These are phyloP conservation scores for Typha latifolia DNA, from an alignment of 176 grass and related monocot species.

Conservation along the genomic window DNA sequence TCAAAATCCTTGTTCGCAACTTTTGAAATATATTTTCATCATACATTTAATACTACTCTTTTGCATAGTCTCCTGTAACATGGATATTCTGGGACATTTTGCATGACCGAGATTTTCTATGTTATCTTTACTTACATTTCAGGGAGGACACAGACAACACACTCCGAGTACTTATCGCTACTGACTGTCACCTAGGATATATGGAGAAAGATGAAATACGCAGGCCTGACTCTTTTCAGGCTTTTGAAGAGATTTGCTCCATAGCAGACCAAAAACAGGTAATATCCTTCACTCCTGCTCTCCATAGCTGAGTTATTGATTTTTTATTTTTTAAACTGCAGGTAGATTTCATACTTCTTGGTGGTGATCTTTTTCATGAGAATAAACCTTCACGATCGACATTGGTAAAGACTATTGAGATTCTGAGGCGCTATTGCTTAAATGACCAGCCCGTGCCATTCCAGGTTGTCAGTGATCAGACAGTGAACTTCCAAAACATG, in stretches of 20 bases:
- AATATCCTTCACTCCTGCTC: background rate
- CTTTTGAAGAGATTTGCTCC: conserved; percentile 82
- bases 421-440: conserved; percentile 45
- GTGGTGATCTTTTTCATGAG: conserved; percentile 78
- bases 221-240: conserved; percentile 55
- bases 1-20: background rate
- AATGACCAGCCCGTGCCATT: conserved; percentile 51
- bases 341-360: conserved; percentile 77
- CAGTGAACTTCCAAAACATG: conserved; percentile 50
- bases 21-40: background rate
- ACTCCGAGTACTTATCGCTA: conserved; percentile 48
- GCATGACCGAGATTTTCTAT: background rate
- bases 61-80: background rate
- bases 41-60: background rate
- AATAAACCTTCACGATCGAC: conserved; percentile 76
- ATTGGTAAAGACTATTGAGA: conserved; percentile 65
- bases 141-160: conserved; percentile 29
- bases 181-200: conserved; percentile 75
- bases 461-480: conserved; percentile 64
- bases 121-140: background rate
- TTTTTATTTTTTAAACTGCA: conserved; percentile 7
- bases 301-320: background rate
- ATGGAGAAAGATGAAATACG: conserved; percentile 85
- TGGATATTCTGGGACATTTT: background rate
- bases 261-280: conserved; percentile 65